Evolutionary conservation across 2,329 filamentous ascomycete genomes (phyloP).

Genomic region (Zarea fungicola): DNA sequence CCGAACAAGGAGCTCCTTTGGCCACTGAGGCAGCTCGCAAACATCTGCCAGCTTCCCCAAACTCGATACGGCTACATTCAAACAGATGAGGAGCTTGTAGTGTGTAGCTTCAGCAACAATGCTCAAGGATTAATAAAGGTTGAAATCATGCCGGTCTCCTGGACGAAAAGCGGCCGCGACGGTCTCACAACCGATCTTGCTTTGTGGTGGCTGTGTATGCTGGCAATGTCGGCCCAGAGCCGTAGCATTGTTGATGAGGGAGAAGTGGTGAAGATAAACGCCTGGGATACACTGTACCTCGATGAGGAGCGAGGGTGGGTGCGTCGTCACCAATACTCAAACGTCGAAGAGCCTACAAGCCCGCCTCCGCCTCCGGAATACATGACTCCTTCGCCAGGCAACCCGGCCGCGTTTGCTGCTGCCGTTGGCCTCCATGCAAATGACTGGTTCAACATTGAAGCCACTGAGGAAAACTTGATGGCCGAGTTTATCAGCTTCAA

Average conservation of each 20-base stretch:
- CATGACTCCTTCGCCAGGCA: background rate
- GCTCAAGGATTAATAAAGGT: no score
- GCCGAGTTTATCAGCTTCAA: no score
- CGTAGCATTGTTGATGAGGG: background rate
- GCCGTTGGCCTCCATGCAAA: no score
- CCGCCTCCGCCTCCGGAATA: background rate
- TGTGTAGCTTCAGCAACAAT: conserved; percentile 16
- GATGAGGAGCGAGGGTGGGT: background rate
- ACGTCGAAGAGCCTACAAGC: no score
- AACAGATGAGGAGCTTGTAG: conserved; percentile 18
- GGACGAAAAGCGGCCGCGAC: background rate
- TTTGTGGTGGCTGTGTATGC: background rate
- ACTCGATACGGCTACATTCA: conserved; percentile 15
- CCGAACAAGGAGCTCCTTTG: background rate
- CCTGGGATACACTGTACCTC: background rate
- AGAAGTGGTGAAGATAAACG: background rate
- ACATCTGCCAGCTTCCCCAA: background rate
- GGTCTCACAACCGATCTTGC: background rate
- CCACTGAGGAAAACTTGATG: no score
- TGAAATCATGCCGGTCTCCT: background rate
- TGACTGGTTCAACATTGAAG: no score
- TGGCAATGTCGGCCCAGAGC: background rate
- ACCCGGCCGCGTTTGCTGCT: background rate
- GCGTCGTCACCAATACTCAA: background rate
- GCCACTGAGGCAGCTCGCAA: conserved; percentile 12